Base-by-base conservation (phyloP, 768 basidiomycete species). In the Kwoniella sp. region DNA sequence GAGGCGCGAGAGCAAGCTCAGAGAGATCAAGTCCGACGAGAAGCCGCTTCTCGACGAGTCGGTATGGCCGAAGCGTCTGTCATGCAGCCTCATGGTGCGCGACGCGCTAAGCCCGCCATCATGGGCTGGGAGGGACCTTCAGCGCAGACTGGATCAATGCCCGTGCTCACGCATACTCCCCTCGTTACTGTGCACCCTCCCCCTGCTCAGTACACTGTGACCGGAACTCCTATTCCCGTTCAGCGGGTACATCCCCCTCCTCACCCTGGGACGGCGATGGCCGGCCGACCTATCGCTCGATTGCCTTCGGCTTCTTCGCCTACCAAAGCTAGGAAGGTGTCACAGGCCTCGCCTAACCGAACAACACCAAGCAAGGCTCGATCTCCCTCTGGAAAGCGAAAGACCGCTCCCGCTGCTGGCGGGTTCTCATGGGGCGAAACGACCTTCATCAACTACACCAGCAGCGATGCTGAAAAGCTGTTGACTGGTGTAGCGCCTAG, bases 401-500 rank as follows among this genome's bases (percentile, higher is more conserved):
- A 62, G 26, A 30, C 38, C 17, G 47, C 50, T 4, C 51, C 63
- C 22, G 52, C 55, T 15, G 51, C 48, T 23, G 73, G 73, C 23
- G 71, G 67, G 0, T 75, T 77, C 72, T 67, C 65, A 12, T 75
- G 74, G 68, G 70, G 72, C 38, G 73, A 75, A 57, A 61, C 72
- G 45, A 73, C 79, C 0, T 81, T 81, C 62, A 79, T 81, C 78
- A 81, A 81, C 66, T 81, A 76, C 60, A 81, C 80, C 8, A 59
- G 68, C 23, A 71, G 78, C n/a, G 80, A 81, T 56, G 79, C 76
- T 11, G 73, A 74, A 55, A 74, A 76, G 63, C 66, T 81, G 4
- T 66, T 76, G 55, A 75, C 74, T 7, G 80, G 77, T 31, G 80
- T 81, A 17, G 80, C 80, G 20, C 80, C 80, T 1, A 69, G 66